Evolutionary conservation across 1,284 basidiomycete genomes (phyloP), one percentile per base, ranked within the genome.

Genomic region (Cystobasidium pallidum): DNA sequence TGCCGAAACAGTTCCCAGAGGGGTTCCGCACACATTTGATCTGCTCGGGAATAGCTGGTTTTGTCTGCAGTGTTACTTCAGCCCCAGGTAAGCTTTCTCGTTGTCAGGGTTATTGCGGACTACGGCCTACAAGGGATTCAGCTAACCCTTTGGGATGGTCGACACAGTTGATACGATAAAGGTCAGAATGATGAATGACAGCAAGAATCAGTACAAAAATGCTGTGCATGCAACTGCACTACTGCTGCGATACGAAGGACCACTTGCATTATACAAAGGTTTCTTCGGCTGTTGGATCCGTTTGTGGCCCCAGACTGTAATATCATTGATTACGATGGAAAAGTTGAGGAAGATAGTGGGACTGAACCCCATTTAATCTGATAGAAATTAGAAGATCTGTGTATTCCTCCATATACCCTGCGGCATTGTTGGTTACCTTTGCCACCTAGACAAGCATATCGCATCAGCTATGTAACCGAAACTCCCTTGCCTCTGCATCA

Each of bases 101-200:
- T 39, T 6, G 36, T 13, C 36, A 39, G 36, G 13, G 36, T 32
- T 36, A 43, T 39, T 4, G 3, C 17, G 39, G 36, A 36, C 3
- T n/a, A 19, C 7, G 15, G n/a, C n/a, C n/a, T n/a, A n/a, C n/a
- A n/a, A 28, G 21, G 13, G 7, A 8, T 41, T 41, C 43, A 45
- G 19, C 39, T 49, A 39, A 43, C 15, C 3, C 11, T 6, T 36
- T n/a, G n/a, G 32, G 13, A 2, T 21, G 4, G 24, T 7, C n/a
- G 21, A 28, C 11, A 55, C 55, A 65, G 76, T 79, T 32, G 78
- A 79, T 41, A 74, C 75, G 1, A 65, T 79, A 55, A 79, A 79
- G 61, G 78, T 77, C 41, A 30, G 76, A 6, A 73, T 79, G 54
- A 78, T 79, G 78, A 75, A 75, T n/a, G 77, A 77, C 49, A 70